Conservation (phyloP, 2,329 filamentous ascomycete genomes). For the Botryosphaeria dothidea region DNA sequence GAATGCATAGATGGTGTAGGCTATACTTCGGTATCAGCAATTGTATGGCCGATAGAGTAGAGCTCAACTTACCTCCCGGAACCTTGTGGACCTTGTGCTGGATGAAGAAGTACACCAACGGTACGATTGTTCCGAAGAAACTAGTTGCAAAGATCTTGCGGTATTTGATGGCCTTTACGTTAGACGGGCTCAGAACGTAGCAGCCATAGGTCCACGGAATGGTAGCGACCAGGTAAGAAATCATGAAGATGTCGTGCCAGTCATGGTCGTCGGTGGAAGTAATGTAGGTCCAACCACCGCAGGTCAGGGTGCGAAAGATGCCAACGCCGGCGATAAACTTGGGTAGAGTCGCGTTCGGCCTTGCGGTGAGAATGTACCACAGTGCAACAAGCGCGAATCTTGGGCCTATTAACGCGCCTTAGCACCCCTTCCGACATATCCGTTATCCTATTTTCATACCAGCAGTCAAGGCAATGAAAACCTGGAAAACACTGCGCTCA, state of each 20-base stretch:
- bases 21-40: conserved; percentile 53
- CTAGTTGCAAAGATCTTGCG: conserved; percentile 78
- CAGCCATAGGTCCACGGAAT: conserved; percentile 95
- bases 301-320: conserved; percentile 85
- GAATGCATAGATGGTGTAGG: conserved; percentile 96
- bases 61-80: conserved; percentile 88
- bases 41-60: conserved; percentile 35
- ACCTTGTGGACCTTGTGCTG: conserved; percentile 97
- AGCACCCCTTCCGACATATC: not conserved
- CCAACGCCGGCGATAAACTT: conserved; percentile 80
- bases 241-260: conserved; percentile 99
- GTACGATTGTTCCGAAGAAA: conserved; percentile 90
- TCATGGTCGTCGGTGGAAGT: conserved; percentile 98
- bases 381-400: conserved; percentile 87
- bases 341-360: conserved; percentile 72
- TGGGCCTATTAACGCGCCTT: conserved; percentile 60
- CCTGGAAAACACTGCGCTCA: conserved; percentile 93
- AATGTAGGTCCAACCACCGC: conserved; percentile 97
- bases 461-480: conserved; percentile 96
- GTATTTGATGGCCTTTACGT: conserved; percentile 80
- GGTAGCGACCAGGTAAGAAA: conserved; percentile 91
- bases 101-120: conserved; percentile 94
- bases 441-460: conserved; percentile 53
- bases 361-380: conserved; percentile 86
- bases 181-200: conserved; percentile 81